These are phyloP conservation scores for Protomyces inouyei DNA, from an alignment of 1,139 yeast genomes.

Conservation along the genomic window DNA sequence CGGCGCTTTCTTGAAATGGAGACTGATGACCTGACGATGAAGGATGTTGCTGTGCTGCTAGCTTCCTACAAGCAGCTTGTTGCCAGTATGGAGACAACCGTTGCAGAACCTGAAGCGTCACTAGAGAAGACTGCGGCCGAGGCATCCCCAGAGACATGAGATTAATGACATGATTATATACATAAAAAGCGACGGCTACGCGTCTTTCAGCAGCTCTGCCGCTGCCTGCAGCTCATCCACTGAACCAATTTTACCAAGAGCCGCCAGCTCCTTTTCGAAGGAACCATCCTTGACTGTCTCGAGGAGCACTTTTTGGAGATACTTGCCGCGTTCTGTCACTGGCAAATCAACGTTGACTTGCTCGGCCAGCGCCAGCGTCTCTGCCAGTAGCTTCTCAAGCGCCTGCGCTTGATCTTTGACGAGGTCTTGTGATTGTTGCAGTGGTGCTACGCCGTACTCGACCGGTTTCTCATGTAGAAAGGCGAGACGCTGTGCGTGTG, in stretches of 20 bases:
- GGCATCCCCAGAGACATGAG: neutral
- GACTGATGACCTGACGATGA: conserved; percentile 14
- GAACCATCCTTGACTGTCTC: conserved; percentile 20
- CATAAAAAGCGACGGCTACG: no score
- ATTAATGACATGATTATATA: no score
- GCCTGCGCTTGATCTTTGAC: conserved; percentile 25
- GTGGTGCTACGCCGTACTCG: conserved; percentile 21
- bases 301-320: conserved; percentile 18
- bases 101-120: neutral
- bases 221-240: conserved; percentile 15
- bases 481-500: conserved; percentile 13
- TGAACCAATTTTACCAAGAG: conserved; percentile 3
- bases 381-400: conserved; percentile 19
- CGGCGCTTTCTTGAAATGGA: conserved; percentile 6
- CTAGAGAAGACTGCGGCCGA: neutral
- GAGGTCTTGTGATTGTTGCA: conserved; percentile 28
- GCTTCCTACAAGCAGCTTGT: conserved; percentile 16
- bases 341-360: conserved; percentile 4
- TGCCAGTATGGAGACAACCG: neutral
- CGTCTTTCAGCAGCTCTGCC: conserved; percentile 1
- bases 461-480: conserved; percentile 23
- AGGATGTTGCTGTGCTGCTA: conserved; percentile 16
- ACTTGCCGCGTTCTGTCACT: conserved; percentile 13
- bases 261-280: conserved; percentile 7
- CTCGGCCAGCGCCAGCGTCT: conserved; percentile 2